A percentile compares a stretch with the other conserved stretches of the same genome.
These are phyloP conservation scores for Sporothrix pallida DNA, from an alignment of 2,329 filamentous ascomycete species.

Conservation along the genomic window DNA sequence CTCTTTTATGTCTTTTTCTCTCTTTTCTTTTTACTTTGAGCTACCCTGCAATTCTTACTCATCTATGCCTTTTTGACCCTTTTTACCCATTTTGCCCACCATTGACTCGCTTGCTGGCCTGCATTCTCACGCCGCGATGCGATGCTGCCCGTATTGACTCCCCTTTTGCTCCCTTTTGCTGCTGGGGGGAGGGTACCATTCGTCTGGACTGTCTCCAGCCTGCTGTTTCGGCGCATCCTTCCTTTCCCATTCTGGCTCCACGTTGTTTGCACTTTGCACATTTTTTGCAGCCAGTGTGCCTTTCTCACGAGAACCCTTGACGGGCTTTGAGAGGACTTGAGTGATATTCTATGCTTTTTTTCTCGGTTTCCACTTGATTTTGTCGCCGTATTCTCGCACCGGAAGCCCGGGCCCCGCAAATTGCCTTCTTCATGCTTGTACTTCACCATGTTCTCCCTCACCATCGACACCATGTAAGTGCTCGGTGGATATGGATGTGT, in stretches of 20 bases:
- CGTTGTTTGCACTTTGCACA: constrained; percentile 10
- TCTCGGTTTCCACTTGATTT: not conserved
- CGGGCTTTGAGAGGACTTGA: not conserved
- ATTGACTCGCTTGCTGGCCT: not conserved
- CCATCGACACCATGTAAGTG: not conserved
- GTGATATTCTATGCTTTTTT: not conserved
- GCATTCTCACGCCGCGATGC: not conserved
- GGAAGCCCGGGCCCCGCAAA: constrained; percentile 19
- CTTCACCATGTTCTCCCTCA: too few relatives aligned
- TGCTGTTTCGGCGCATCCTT: constrained; percentile 20
- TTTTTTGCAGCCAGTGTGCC: not conserved
- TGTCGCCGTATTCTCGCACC: not conserved
- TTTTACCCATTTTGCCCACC: not conserved
- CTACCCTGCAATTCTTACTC: not conserved
- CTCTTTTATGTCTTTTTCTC: not conserved
- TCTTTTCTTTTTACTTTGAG: not conserved
- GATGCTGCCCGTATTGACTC: constrained; percentile 1
- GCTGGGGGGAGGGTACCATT: constrained; percentile 8
- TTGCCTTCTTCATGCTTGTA: not conserved
- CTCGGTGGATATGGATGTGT: not conserved
- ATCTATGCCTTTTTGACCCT: not conserved
- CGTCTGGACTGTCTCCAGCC: constrained; percentile 12
- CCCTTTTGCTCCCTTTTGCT: too few relatives aligned
- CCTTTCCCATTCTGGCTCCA: not conserved
- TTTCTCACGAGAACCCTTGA: not conserved